Base-by-base conservation (phyloP, 768 basidiomycete genomes). In the Trametes maxima region DNA sequence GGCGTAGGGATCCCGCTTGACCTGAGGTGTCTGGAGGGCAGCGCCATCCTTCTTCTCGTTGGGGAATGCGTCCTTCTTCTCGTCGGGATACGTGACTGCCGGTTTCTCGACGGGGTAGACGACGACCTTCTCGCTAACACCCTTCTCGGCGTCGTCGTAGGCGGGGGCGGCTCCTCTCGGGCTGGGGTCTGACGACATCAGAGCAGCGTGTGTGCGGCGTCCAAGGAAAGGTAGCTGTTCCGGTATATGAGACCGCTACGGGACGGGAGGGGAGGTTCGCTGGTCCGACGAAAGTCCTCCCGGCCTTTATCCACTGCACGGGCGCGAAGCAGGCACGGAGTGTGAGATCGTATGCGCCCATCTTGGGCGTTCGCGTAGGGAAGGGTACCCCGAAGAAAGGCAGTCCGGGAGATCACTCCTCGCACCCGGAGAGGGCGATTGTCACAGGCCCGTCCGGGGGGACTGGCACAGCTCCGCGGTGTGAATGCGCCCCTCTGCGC, bases 91-190 rank as follows among this genome's bases (percentile, higher is more conserved):
- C 16, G 61, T 45, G 46, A 54, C 13, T 4, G 57, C 28, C 48
- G 55, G 55, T 46, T 60, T 62, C 35, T 65, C 64, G 35, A 61
- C 64, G 52, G 64, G 60, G 49, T 61, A 65, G 53, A 63, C 62
- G 40, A 54, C 25, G 56, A 61, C 60, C 58, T 59, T 70, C 52
- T 84, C 85, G 57, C 82, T 67, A 50, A 78, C 77, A 57, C 85
- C 86, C 70, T 82, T 84, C 76, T 88, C 86, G 42, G 82, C 78
- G 67, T 87, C 85, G 67, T 78, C 73, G 68, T 79, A 77, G 19
- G 76, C 72, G 57, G 78, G 74, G 25, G 76, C 74, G 58, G 75
- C 73, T 59, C 70, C 75, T 67, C 60, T 46, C 24, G 65, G 69
- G 42, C 53, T 50, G 47, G 57, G 48, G 35, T 64, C 54, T 49